phyloP scores from a whole-genome alignment of 305 asterid species.

The Fraxinus angustifolia region DNA sequence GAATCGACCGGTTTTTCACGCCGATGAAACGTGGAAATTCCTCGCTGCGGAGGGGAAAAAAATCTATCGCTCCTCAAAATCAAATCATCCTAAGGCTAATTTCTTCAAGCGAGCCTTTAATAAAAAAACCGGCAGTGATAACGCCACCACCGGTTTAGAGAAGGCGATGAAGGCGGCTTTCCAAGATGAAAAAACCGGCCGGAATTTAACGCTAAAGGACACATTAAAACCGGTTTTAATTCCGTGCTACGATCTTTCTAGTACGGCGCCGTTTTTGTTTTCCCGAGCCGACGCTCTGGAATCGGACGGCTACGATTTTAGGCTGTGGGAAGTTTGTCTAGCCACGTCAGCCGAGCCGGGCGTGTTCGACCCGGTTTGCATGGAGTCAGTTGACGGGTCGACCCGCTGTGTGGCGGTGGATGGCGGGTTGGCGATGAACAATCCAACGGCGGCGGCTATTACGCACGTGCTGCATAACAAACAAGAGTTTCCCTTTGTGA shows the following conservation, averaged over 20 bases:
- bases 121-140: slow-evolving; percentile 25
- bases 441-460: slow-evolving; percentile 27
- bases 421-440: slow-evolving; percentile 4
- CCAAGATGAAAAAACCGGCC: slow-evolving; percentile 13
- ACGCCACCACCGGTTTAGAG: not conserved
- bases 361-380: slow-evolving; percentile 64
- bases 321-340: slow-evolving; percentile 14
- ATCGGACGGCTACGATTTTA: slow-evolving; percentile 39
- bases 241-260: slow-evolving; percentile 85
- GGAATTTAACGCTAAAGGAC: not conserved
- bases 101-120: slow-evolving; percentile 48
- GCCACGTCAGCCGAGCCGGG: slow-evolving; percentile 93
- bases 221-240: slow-evolving; percentile 68
- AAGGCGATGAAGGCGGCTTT: slow-evolving; percentile 37
- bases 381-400: slow-evolving; percentile 72
- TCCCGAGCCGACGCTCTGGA: slow-evolving; percentile 95
- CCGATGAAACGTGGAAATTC: slow-evolving; percentile 88
- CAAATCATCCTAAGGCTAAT: slow-evolving; percentile 29
- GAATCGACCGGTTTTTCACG: slow-evolving; percentile 60
- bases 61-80: slow-evolving; percentile 32
- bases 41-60: slow-evolving; percentile 60
- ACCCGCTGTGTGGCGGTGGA: slow-evolving; percentile 42
- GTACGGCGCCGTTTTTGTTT: slow-evolving; percentile 85
- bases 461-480: slow-evolving; percentile 44
- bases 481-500: slow-evolving; percentile 79